Conservation (phyloP, 805 yeast species). For the Saccharomyces paradoxus region DNA sequence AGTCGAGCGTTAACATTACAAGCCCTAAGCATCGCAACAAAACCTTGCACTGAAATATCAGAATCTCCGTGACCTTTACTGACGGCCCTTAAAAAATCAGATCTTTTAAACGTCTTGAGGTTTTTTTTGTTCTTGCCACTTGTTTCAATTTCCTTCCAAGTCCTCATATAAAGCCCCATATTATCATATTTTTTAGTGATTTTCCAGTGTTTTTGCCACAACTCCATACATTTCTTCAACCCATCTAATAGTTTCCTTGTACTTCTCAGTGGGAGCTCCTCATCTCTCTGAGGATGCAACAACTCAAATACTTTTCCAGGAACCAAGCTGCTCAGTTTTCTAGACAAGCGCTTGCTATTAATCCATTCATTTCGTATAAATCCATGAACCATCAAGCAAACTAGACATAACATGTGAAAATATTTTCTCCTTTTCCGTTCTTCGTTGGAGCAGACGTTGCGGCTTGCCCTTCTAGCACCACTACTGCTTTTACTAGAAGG, state of each 20-base stretch:
- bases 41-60: slow-evolving; percentile 82
- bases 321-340: slow-evolving; percentile 37
- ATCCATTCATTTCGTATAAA: slow-evolving; percentile 68
- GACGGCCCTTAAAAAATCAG: slow-evolving; percentile 39
- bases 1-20: slow-evolving; percentile 65
- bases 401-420: slow-evolving; percentile 52
- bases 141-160: slow-evolving; percentile 39
- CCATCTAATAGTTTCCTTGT: slow-evolving; percentile 73
- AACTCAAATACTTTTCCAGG: slow-evolving; percentile 42
- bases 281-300: slow-evolving; percentile 39
- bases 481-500: slow-evolving; percentile 9
- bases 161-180: slow-evolving; percentile 33
- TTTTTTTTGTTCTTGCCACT: slow-evolving; percentile 11
- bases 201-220: slow-evolving; percentile 51
- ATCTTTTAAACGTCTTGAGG: slow-evolving; percentile 28
- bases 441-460: slow-evolving; percentile 40
- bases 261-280: slow-evolving; percentile 32
- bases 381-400: slow-evolving; percentile 59
- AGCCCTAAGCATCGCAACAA: slow-evolving; percentile 65
- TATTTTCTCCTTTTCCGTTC: slow-evolving; percentile 46
- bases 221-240: slow-evolving; percentile 52
- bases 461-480: slow-evolving; percentile 15
- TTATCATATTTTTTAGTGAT: slow-evolving; percentile 32
- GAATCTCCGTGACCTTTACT: slow-evolving; percentile 53
- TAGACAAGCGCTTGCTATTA: slow-evolving; percentile 38